Conservation (phyloP, 768 basidiomycete genomes). For the Antrodiella citrinella region DNA sequence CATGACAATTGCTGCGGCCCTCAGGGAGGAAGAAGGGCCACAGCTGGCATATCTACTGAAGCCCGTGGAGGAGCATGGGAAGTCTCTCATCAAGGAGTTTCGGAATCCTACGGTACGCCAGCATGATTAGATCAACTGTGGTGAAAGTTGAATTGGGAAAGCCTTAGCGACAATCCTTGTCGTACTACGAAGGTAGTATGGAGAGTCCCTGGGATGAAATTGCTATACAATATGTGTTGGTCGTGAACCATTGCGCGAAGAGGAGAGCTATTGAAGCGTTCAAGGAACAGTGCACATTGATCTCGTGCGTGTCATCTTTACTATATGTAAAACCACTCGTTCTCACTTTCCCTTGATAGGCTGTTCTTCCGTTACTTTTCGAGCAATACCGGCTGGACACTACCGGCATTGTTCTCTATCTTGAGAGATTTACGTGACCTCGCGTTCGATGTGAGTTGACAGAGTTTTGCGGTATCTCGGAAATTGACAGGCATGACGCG, state of each 20-base stretch:
- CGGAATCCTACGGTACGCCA: conserved; percentile 42
- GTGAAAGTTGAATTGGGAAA: conserved; percentile 1
- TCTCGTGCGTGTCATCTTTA: conserved; percentile 51
- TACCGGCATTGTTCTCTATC: conserved; percentile 77
- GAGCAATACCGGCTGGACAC: conserved; percentile 80
- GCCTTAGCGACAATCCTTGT: conserved; percentile 23
- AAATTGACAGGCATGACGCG: background rate
- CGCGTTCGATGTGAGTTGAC: conserved; percentile 62
- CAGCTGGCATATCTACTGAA: conserved; percentile 68
- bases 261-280: conserved; percentile 66
- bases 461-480: background rate
- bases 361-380: conserved; percentile 72
- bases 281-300: conserved; percentile 68
- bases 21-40: conserved; percentile 56
- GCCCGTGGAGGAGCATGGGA: conserved; percentile 70
- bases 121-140: background rate
- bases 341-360: conserved; percentile 26
- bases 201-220: conserved; percentile 81
- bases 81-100: conserved; percentile 66
- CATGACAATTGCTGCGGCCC: conserved; percentile 50
- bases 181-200: conserved; percentile 53
- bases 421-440: conserved; percentile 77
- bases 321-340: background rate
- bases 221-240: conserved; percentile 73
- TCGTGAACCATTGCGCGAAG: conserved; percentile 62